Percentiles rank a stretch among this genome's conserved stretches.
Evolutionary conservation across 805 yeast genomes (phyloP).

Genomic region (Scheffersomyces amazonensis): DNA sequence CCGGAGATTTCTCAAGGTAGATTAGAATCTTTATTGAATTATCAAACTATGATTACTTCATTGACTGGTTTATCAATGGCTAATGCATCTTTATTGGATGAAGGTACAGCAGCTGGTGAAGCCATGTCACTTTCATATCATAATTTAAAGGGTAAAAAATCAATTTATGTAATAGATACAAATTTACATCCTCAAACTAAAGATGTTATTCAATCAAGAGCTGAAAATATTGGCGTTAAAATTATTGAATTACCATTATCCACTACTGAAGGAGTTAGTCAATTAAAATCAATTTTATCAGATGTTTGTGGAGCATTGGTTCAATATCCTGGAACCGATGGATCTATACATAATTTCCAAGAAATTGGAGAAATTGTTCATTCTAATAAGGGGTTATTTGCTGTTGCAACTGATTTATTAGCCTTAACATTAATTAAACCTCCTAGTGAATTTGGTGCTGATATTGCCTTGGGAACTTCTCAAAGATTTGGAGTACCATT

Average conservation of each 20-base stretch:
- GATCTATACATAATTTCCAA: conserved; percentile 52
- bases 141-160: conserved; percentile 62
- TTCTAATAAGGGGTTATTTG: conserved; percentile 65
- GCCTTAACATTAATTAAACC: conserved; percentile 85
- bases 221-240: conserved; percentile 68
- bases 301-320: conserved; percentile 76
- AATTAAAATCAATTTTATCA: conserved; percentile 21
- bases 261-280: conserved; percentile 29
- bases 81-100: conserved; percentile 92
- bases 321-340: conserved; percentile 90
- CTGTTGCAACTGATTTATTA: conserved; percentile 88
- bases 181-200: conserved; percentile 84
- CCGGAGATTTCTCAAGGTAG: conserved; percentile 98
- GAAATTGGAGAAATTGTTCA: conserved; percentile 67
- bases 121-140: conserved; percentile 86
- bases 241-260: conserved; percentile 56
- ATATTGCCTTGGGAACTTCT: conserved; percentile 86
- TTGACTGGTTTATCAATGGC: conserved; percentile 94
- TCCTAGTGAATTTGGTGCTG: conserved; percentile 86
- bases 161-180: conserved; percentile 67
- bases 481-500: conserved; percentile 98
- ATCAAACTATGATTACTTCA: conserved; percentile 87
- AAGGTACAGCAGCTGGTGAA: conserved; percentile 97
- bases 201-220: conserved; percentile 75
- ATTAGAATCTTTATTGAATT: conserved; percentile 83